A percentile compares a stretch with the other conserved stretches of the same genome.
Conservation (phyloP, 2,329 filamentous ascomycete genomes). For the Aspergillus texensis region DNA sequence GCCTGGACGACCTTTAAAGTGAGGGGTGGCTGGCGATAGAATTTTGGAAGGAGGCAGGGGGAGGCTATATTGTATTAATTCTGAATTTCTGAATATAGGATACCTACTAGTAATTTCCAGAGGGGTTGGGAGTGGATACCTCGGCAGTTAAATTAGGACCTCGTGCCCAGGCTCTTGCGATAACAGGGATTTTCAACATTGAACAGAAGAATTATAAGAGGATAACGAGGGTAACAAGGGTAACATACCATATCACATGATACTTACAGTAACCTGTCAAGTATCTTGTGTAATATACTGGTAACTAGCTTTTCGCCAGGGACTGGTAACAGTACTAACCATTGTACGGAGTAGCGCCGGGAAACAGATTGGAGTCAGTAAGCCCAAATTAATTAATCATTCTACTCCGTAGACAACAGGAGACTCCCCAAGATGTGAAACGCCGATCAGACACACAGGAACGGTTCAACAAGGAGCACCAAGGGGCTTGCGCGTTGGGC, state of each 20-base stretch:
- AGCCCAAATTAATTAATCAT: not conserved
- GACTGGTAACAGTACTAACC: not conserved
- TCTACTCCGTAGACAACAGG: not conserved
- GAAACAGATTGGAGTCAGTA: not conserved
- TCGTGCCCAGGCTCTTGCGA: not conserved
- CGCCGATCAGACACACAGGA: slow-evolving; percentile 12
- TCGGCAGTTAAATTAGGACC: not conserved
- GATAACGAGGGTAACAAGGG: not conserved
- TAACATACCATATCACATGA: not conserved
- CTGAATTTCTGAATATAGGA: not conserved
- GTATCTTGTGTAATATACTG: not conserved
- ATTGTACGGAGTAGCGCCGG: not conserved
- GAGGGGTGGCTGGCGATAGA: not conserved
- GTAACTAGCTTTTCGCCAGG: not conserved
- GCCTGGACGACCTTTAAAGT: not conserved
- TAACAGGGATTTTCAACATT: not conserved
- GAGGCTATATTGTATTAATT: not conserved
- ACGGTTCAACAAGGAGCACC: slow-evolving; percentile 9
- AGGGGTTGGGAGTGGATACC: not conserved
- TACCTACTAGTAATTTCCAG: not conserved
- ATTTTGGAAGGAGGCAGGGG: not conserved
- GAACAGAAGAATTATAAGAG: not conserved
- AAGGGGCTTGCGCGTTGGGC: not conserved
- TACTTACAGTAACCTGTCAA: not conserved
- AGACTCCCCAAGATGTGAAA: slow-evolving; percentile 10